A percentile compares a stretch with the other conserved stretches of the same genome.
Conservation (phyloP, 169 alveolate species). For the Plasmodium vinckei region DNA sequence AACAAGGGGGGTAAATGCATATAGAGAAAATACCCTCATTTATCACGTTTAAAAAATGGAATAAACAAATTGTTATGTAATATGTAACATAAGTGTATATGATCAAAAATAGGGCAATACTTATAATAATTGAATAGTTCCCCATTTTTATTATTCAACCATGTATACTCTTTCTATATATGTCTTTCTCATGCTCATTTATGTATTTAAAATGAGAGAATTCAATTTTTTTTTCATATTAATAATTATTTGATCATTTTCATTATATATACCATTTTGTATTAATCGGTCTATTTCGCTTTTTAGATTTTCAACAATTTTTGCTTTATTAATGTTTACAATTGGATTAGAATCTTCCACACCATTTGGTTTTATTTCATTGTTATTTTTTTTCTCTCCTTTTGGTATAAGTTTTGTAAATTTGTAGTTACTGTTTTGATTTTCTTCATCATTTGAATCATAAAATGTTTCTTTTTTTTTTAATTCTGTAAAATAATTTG, state of each 20-base stretch:
- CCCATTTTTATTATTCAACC: too few relatives aligned
- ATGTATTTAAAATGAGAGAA: not conserved
- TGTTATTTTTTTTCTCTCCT: not conserved
- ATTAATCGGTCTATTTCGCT: conserved; percentile 58
- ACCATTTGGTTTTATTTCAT: not conserved
- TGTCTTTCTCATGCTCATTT: too few relatives aligned
- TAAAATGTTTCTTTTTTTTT: not conserved
- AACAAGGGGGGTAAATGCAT: too few relatives aligned
- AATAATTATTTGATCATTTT: conserved; percentile 44
- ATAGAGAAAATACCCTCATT: too few relatives aligned
- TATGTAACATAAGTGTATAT: too few relatives aligned
- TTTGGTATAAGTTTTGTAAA: not conserved
- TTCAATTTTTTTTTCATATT: conserved; percentile 43
- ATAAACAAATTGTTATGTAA: too few relatives aligned
- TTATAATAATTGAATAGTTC: too few relatives aligned
- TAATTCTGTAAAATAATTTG: not conserved
- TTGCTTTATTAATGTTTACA: conserved; percentile 1
- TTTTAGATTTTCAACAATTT: conserved; percentile 34
- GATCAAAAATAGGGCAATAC: too few relatives aligned
- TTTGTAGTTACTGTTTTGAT: not conserved
- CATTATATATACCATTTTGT: conserved; percentile 58
- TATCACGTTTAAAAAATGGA: too few relatives aligned
- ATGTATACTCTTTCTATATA: too few relatives aligned
- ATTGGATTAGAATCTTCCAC: not conserved
- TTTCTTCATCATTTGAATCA: not conserved